phyloP scores from a whole-genome alignment of 441 rosid genomes.

The Biscutella laevigata region DNA sequence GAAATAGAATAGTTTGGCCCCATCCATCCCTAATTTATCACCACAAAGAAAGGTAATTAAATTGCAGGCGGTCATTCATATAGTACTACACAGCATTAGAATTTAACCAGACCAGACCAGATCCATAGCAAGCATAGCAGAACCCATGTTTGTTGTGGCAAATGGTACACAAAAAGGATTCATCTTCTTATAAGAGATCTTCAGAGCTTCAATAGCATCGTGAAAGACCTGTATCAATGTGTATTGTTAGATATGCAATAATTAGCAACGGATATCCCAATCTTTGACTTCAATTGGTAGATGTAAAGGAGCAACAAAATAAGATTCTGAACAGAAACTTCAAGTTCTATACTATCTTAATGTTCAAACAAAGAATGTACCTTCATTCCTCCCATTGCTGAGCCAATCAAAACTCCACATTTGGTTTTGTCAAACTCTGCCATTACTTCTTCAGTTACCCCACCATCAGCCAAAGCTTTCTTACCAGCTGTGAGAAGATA shows the following conservation, averaged over 20 bases:
- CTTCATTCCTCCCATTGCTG: conserved; percentile 86
- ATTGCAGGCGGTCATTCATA: conserved; percentile 7
- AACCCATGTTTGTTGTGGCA: conserved; percentile 96
- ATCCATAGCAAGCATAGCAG: conserved; percentile 94
- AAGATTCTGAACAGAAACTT: conserved; percentile 2
- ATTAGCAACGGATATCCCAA: neutral
- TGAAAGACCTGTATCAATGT: conserved; percentile 54
- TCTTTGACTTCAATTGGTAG: neutral
- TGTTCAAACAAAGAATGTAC: conserved; percentile 26
- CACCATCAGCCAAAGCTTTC: conserved; percentile 91
- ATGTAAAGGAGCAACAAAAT: neutral
- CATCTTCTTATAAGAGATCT: conserved; percentile 81
- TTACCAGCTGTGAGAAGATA: conserved; percentile 93
- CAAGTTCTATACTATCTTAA: neutral
- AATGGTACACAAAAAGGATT: conserved; percentile 93
- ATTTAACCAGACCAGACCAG: conserved; percentile 55
- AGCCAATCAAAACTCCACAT: conserved; percentile 81
- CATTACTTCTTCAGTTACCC: conserved; percentile 76
- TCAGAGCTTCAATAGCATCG: conserved; percentile 87
- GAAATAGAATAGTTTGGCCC: conserved; percentile 96
- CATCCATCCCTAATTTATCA: conserved; percentile 80
- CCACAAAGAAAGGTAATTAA: conserved; percentile 11
- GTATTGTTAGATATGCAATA: conserved; percentile 2
- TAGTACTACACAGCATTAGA: conserved; percentile 10
- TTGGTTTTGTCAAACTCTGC: conserved; percentile 54